These are phyloP conservation scores for Auxenochlorella protothecoides DNA, from an alignment of 139 green algal species.

Conservation along the genomic window DNA sequence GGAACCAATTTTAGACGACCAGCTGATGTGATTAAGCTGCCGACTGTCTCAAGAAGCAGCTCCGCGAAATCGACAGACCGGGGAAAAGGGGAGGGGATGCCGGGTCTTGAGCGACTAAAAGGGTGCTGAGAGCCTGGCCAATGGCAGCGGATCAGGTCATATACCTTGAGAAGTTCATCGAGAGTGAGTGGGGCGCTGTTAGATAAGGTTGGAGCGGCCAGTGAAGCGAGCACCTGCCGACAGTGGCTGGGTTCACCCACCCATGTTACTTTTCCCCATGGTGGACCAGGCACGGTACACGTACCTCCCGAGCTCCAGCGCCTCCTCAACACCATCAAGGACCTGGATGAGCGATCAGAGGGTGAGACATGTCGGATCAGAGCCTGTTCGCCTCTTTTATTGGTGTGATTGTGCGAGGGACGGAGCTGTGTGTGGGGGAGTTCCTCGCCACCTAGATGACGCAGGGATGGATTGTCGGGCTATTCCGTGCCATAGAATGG, in stretches of 20 bases:
- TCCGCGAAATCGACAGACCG: too few species aligned
- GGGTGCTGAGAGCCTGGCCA: too few species aligned
- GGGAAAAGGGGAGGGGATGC: too few species aligned
- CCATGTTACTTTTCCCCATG: background rate
- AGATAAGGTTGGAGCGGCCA: too few species aligned
- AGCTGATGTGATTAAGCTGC: too few species aligned
- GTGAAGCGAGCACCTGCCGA: too few species aligned
- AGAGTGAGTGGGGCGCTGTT: slow-evolving; percentile 27
- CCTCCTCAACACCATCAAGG: slow-evolving; percentile 60
- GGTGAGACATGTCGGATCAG: slow-evolving; percentile 9
- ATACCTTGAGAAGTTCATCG: slow-evolving; percentile 63
- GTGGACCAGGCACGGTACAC: slow-evolving; percentile 21
- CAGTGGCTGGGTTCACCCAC: background rate
- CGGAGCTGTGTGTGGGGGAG: too few species aligned
- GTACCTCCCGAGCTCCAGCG: slow-evolving; percentile 60
- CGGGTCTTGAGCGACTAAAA: too few species aligned
- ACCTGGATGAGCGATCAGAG: slow-evolving; percentile 51
- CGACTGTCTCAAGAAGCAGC: too few species aligned
- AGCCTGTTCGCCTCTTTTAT: too few species aligned
- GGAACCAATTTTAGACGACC: too few species aligned
- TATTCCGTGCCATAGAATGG: background rate
- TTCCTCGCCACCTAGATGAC: background rate
- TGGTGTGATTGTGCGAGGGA: too few species aligned
- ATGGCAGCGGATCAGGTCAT: slow-evolving; percentile 31
- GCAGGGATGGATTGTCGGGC: background rate